Conservation (phyloP, 2,329 filamentous ascomycete species). For the Herpotrichia juniperi region DNA sequence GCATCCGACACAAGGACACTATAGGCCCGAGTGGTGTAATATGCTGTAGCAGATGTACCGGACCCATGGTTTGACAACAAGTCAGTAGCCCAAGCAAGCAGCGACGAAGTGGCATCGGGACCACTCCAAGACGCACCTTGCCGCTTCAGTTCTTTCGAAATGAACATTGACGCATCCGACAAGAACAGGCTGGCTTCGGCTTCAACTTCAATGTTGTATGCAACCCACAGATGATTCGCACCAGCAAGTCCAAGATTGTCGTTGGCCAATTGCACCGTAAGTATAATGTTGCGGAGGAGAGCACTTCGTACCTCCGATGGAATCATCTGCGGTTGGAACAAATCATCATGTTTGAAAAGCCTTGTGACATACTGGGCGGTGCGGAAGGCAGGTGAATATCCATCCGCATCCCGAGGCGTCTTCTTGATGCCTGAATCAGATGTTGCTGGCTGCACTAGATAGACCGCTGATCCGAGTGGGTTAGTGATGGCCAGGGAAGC, state of each 20-base stretch:
- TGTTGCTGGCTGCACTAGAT: conserved; percentile 58
- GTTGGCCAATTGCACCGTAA: conserved; percentile 63
- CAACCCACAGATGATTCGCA: conserved; percentile 60
- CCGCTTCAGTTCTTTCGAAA: conserved; percentile 51
- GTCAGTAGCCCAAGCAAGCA: conserved; percentile 32
- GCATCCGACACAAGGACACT: conserved; percentile 45
- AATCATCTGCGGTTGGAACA: conserved; percentile 39
- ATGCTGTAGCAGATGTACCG: conserved; percentile 36
- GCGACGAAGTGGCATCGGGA: conserved; percentile 19
- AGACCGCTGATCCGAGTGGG: conserved; percentile 71
- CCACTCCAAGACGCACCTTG: conserved; percentile 20
- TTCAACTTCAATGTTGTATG: conserved; percentile 55
- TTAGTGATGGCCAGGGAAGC: conserved; percentile 76
- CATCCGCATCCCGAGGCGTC: conserved; percentile 67
- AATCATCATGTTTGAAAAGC: conserved; percentile 57
- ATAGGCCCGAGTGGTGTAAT: conserved; percentile 51
- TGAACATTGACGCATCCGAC: conserved; percentile 54
- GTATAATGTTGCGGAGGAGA: conserved; percentile 57
- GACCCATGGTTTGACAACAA: conserved; percentile 28
- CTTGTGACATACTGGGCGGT: conserved; percentile 74
- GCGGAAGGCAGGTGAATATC: conserved; percentile 74
- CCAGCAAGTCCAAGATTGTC: conserved; percentile 65
- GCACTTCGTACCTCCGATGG: conserved; percentile 21
- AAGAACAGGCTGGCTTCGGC: conserved; percentile 61
- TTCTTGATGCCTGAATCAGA: conserved; percentile 25